These are phyloP conservation scores for Exophiala calicioides DNA, from an alignment of 2,329 filamentous ascomycete genomes.

Conservation along the genomic window DNA sequence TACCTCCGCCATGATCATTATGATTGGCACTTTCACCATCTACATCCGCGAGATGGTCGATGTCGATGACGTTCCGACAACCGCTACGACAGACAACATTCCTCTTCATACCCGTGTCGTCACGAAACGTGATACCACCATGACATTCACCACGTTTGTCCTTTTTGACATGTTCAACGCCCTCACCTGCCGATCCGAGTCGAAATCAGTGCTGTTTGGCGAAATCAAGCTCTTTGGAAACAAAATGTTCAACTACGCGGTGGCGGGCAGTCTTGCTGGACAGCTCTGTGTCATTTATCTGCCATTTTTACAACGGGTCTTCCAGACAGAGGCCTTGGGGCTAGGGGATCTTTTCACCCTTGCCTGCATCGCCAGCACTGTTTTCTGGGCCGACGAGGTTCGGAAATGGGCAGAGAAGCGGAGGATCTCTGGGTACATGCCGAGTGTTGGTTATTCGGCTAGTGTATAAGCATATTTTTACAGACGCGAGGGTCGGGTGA, in stretches of 20 bases:
- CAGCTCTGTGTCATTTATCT: conserved; percentile 93
- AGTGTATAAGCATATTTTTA: conserved; percentile 31
- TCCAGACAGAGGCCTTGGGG: conserved; percentile 87
- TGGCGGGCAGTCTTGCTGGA: conserved; percentile 78
- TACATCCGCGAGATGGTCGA: conserved; percentile 93
- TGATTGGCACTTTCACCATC: conserved; percentile 85
- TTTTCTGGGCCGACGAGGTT: conserved; percentile 92
- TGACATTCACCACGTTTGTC: conserved; percentile 99
- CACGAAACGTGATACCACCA: conserved; percentile 92
- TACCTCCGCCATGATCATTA: conserved; percentile 84
- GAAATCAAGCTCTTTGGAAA: conserved; percentile 84
- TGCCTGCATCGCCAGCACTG: conserved; percentile 75
- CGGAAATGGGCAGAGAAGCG: conserved; percentile 71
- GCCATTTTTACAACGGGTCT: conserved; percentile 87
- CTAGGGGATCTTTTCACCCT: conserved; percentile 73
- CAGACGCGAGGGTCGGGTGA: no score
- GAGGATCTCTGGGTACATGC: conserved; percentile 39
- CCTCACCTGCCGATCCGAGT: conserved; percentile 85
- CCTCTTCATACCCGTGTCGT: conserved; percentile 59
- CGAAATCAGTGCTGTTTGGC: conserved; percentile 82
- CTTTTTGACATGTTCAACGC: conserved; percentile 99
- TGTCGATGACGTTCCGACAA: conserved; percentile 47
- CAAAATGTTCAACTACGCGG: conserved; percentile 94
- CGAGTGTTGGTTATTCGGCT: conserved; percentile 30
- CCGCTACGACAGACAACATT: conserved; percentile 18